phyloP scores from a whole-genome alignment of 495 filamentous ascomycete genomes.

The Hapsidospora chrysogenum region DNA sequence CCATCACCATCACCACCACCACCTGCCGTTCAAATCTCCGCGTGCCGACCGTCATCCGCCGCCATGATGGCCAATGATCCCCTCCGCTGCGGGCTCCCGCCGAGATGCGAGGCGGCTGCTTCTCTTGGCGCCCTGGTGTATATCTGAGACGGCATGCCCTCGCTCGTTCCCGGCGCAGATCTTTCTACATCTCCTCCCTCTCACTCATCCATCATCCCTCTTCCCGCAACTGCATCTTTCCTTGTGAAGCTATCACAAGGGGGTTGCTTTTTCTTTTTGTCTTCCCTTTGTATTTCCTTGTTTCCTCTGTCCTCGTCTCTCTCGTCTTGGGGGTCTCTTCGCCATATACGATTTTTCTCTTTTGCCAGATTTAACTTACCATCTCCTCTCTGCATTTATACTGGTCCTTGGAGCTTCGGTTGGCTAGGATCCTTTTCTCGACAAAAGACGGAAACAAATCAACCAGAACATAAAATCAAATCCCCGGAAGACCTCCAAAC shows the following conservation, averaged over 20 bases:
- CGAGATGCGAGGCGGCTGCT: background rate
- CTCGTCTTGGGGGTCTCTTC: conserved; percentile 12
- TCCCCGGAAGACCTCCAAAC: too few species aligned
- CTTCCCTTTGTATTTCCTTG: conserved; percentile 15
- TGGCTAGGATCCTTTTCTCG: background rate
- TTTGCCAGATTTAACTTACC: conserved; percentile 6
- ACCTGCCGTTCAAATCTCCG: too few species aligned
- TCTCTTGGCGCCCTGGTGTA: background rate
- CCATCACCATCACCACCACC: too few species aligned
- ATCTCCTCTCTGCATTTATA: background rate
- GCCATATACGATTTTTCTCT: conserved; percentile 10
- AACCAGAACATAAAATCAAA: background rate
- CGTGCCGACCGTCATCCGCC: too few species aligned
- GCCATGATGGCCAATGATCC: too few species aligned
- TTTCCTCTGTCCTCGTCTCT: conserved; percentile 9
- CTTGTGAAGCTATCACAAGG: too few species aligned
- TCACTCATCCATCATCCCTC: background rate
- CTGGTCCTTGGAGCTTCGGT: background rate
- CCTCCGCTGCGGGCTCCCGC: too few species aligned
- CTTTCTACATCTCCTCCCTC: too few species aligned
- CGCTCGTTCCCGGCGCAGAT: too few species aligned
- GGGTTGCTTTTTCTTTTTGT: conserved; percentile 19
- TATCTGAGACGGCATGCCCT: background rate
- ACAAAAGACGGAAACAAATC: background rate
- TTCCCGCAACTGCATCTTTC: background rate